phyloP scores from a whole-genome alignment of 768 basidiomycete species.

The Chalciporus chontae region DNA sequence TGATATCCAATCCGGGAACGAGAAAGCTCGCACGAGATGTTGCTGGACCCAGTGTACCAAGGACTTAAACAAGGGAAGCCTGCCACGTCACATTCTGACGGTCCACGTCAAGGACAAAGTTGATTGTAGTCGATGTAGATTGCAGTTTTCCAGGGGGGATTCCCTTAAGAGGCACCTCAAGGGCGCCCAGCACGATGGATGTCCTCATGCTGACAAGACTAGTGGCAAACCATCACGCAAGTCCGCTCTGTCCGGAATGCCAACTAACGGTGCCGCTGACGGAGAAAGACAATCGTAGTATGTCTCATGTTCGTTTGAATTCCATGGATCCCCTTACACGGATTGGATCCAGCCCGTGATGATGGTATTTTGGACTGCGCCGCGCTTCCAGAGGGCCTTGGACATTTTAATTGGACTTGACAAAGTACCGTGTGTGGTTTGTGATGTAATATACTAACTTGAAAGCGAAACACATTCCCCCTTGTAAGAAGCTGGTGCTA shows the following conservation, averaged over 20 bases:
- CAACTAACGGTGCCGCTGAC: not conserved
- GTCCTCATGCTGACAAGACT: not conserved
- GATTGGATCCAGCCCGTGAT: too few species aligned
- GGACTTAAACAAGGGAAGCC: constrained; percentile 28
- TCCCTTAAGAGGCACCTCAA: constrained; percentile 26
- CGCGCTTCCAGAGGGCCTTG: not conserved
- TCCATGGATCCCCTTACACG: not conserved
- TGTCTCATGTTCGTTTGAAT: not conserved
- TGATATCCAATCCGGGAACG: constrained; percentile 13
- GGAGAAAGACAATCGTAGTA: not conserved
- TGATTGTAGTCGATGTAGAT: constrained; percentile 14
- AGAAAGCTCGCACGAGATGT: constrained; percentile 15
- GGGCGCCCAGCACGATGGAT: constrained; percentile 10
- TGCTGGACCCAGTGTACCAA: constrained; percentile 17
- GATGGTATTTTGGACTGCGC: not conserved
- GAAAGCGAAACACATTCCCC: not conserved
- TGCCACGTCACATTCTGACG: constrained; percentile 25
- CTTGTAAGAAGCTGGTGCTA: not conserved
- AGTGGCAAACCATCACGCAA: not conserved
- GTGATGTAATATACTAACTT: too few species aligned
- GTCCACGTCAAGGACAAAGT: constrained; percentile 21
- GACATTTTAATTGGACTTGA: not conserved
- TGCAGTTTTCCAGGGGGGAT: constrained; percentile 27
- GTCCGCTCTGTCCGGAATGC: not conserved
- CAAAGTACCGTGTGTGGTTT: too few species aligned